phyloP scores from a whole-genome alignment of 805 yeast genomes.

The Saccharomycopsis sp. region DNA sequence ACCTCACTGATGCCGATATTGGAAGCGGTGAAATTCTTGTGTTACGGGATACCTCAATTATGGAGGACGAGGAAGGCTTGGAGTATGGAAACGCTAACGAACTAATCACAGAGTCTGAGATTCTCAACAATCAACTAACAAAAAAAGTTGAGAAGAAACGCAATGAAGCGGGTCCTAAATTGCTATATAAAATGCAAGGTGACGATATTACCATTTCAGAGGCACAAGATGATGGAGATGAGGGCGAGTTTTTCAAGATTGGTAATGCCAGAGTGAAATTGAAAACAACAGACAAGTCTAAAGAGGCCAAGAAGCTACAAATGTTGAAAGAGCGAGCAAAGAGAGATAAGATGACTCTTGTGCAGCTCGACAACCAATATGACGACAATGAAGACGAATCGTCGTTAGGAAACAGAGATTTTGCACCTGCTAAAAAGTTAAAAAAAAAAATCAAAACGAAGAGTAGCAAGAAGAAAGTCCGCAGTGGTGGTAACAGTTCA shows the following conservation, averaged over 20 bases:
- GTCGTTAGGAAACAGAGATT: conserved; percentile 3
- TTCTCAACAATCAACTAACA: conserved; percentile 21
- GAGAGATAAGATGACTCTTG: conserved; percentile 10
- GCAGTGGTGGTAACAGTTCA: conserved; percentile 15
- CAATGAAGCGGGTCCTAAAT: conserved; percentile 14
- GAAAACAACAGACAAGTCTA: conserved; percentile 4
- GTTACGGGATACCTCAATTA: conserved; percentile 35
- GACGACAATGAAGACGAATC: conserved; percentile 8
- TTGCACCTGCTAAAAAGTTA: conserved; percentile 4
- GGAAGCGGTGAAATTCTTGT: conserved; percentile 38
- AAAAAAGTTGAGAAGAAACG: conserved; percentile 19
- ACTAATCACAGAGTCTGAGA: conserved; percentile 32
- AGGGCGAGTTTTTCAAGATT: conserved; percentile 22
- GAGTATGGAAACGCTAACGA: conserved; percentile 21
- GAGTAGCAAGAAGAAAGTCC: conserved; percentile 24
- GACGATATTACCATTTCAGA: conserved; percentile 15
- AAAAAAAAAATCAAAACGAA: conserved; percentile 20
- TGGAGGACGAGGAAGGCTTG: conserved; percentile 27
- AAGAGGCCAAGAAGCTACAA: neutral
- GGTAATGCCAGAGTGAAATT: conserved; percentile 18
- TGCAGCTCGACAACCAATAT: conserved; percentile 6
- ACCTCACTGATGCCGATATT: conserved; percentile 9
- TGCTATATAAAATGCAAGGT: conserved; percentile 9
- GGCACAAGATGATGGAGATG: conserved; percentile 5
- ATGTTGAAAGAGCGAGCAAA: conserved; percentile 10